Conservation (phyloP, 192 early-diverging fungal species). For the Entomortierella parvispora region DNA sequence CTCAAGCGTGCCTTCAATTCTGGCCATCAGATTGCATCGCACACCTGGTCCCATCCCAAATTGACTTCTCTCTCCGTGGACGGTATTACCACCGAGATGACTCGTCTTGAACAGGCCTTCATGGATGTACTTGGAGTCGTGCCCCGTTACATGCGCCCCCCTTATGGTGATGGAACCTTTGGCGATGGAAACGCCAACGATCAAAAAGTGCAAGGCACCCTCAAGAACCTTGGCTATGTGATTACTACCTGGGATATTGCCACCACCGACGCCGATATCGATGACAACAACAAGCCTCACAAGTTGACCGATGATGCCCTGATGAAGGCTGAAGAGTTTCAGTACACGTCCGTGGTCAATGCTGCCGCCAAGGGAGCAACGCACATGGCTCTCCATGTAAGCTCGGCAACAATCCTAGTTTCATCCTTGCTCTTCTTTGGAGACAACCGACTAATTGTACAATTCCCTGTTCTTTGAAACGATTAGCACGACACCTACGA, state of each 20-base stretch:
- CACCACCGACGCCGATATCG: conserved; percentile 4
- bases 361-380: conserved; percentile 17
- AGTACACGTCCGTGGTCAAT: conserved; percentile 27
- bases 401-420: no score
- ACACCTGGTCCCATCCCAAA: conserved; percentile 56
- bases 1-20: conserved; percentile 10
- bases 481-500: conserved; percentile 41
- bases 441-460: no score
- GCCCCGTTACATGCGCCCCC: conserved; percentile 19
- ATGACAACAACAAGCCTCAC: conserved; percentile 1
- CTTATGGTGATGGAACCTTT: conserved; percentile 10
- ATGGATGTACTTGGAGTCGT: conserved; percentile 8
- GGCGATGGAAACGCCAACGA: not conserved
- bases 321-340: conserved; percentile 16
- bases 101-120: conserved; percentile 6
- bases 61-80: conserved; percentile 16
- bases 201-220: conserved; percentile 2
- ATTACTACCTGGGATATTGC: conserved; percentile 16
- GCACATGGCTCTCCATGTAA: conserved; percentile 27
- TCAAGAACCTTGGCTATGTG: conserved; percentile 1
- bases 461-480: no score
- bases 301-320: conserved; percentile 28
- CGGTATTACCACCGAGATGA: conserved; percentile 7
- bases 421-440: no score
- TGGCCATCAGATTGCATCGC: conserved; percentile 61